These are phyloP conservation scores for Magnusiomyces fungicola DNA, from an alignment of 1,139 yeast genomes.

Conservation along the genomic window DNA sequence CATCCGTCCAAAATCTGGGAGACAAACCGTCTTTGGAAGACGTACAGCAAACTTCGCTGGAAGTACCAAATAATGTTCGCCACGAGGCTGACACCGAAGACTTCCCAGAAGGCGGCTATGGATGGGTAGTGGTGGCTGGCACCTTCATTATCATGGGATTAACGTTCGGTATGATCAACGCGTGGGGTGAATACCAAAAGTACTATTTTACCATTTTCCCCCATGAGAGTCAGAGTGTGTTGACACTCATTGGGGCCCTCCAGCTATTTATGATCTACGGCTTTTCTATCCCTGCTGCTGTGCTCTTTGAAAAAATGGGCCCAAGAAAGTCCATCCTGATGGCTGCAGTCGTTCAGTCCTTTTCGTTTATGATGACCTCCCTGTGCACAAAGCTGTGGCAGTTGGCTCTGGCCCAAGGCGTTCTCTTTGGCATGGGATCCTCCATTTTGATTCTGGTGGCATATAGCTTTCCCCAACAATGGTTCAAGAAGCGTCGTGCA, in stretches of 20 bases:
- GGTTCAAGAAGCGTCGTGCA: conserved; percentile 48
- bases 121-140: conserved; percentile 29
- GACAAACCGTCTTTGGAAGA: too few species aligned
- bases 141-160: conserved; percentile 22
- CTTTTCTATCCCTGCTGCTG: conserved; percentile 42
- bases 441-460: conserved; percentile 26
- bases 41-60: too few species aligned
- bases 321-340: conserved; percentile 21
- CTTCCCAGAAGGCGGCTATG: conserved; percentile 28
- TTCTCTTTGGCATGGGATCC: conserved; percentile 45
- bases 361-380: conserved; percentile 47
- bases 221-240: conserved; percentile 34
- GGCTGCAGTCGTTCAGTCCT: conserved; percentile 44
- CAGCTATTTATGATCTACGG: conserved; percentile 41
- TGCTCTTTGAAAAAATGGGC: conserved; percentile 45
- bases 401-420: conserved; percentile 47
- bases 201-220: conserved; percentile 45
- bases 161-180: conserved; percentile 44
- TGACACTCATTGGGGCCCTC: conserved; percentile 48
- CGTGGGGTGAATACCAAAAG: conserved; percentile 53
- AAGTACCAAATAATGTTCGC: too few species aligned
- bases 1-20: too few species aligned
- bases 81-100: conserved; percentile 23
- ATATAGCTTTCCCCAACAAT: conserved; percentile 34
- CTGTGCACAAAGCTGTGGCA: conserved; percentile 45